Conservation (phyloP, 352 stramenopile species). For the Phytophthora pseudosyringae region DNA sequence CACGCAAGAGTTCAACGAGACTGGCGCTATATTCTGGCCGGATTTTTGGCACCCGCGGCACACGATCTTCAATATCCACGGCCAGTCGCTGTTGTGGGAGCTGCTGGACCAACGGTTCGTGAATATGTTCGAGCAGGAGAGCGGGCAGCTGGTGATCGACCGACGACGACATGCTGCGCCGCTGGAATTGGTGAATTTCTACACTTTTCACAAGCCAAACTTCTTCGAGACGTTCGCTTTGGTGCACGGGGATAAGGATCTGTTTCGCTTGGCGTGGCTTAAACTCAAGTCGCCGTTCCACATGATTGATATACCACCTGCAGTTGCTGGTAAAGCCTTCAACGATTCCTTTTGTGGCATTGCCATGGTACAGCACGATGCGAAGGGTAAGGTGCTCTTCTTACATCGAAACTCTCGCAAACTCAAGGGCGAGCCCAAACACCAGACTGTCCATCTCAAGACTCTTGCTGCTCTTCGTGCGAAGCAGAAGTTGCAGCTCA, state of each 20-base stretch:
- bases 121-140: conserved; percentile 80
- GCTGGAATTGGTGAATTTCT: conserved; percentile 53
- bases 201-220: conserved; percentile 45
- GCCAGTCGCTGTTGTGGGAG: conserved; percentile 59
- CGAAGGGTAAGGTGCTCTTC: conserved; percentile 46
- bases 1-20: conserved; percentile 40
- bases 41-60: conserved; percentile 71
- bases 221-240: conserved; percentile 43
- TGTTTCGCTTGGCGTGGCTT: conserved; percentile 67
- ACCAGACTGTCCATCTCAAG: conserved; percentile 8
- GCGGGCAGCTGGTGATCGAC: conserved; percentile 63
- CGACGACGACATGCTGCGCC: conserved; percentile 41
- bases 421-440: conserved; percentile 29
- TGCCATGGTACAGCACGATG: conserved; percentile 59
- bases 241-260: conserved; percentile 64
- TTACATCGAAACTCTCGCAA: conserved; percentile 65
- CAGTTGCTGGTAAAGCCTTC: conserved; percentile 46
- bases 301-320: conserved; percentile 54
- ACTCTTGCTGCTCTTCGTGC: conserved; percentile 19
- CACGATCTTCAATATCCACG: conserved; percentile 72
- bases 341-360: conserved; percentile 57
- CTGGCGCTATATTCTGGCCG: conserved; percentile 73
- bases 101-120: conserved; percentile 51
- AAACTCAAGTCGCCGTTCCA: conserved; percentile 54
- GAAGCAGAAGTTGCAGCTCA: conserved; percentile 21